Percentiles rank a stretch among this genome's conserved stretches.
phyloP scores from a whole-genome alignment of 106 monocot genomes.

The Dendrobium chrysotoxum region DNA sequence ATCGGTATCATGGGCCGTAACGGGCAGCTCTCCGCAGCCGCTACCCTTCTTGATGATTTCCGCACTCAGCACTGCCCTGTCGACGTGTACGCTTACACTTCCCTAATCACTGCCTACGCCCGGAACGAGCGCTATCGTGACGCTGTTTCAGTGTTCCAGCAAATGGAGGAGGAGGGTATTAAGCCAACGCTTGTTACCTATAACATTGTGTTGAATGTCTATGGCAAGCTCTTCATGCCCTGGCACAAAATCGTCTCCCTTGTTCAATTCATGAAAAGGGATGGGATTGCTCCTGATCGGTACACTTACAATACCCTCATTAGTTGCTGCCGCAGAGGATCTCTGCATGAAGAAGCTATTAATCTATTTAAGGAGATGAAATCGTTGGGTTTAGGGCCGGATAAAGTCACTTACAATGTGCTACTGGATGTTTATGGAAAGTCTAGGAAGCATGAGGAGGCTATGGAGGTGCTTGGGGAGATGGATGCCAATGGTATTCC shows the following conservation, averaged over 20 bases:
- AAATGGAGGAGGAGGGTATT: constrained; percentile 53
- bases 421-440: constrained; percentile 93
- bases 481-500: constrained; percentile 65
- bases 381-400: constrained; percentile 49
- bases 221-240: constrained; percentile 61
- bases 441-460: constrained; percentile 65
- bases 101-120: constrained; percentile 63
- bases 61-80: constrained; percentile 10
- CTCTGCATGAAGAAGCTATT: constrained; percentile 56
- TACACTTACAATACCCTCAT: constrained; percentile 97
- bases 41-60: constrained; percentile 26
- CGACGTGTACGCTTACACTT: constrained; percentile 75
- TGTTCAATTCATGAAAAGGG: constrained; percentile 56
- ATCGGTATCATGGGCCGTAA: constrained; percentile 55
- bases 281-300: constrained; percentile 58
- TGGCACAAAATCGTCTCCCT: constrained; percentile 58
- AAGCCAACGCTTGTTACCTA: constrained; percentile 76
- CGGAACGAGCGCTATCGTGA: constrained; percentile 46
- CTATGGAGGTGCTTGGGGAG: constrained; percentile 47
- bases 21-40: constrained; percentile 39
- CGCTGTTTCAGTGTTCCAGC: constrained; percentile 48
- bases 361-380: constrained; percentile 81
- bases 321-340: constrained; percentile 70
- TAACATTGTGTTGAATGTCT: constrained; percentile 78
- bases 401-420: constrained; percentile 87